Evolutionary conservation across 2,329 filamentous ascomycete species (phyloP), one percentile per base, ranked within the genome.

Genomic region (Anisogramma anomala): DNA sequence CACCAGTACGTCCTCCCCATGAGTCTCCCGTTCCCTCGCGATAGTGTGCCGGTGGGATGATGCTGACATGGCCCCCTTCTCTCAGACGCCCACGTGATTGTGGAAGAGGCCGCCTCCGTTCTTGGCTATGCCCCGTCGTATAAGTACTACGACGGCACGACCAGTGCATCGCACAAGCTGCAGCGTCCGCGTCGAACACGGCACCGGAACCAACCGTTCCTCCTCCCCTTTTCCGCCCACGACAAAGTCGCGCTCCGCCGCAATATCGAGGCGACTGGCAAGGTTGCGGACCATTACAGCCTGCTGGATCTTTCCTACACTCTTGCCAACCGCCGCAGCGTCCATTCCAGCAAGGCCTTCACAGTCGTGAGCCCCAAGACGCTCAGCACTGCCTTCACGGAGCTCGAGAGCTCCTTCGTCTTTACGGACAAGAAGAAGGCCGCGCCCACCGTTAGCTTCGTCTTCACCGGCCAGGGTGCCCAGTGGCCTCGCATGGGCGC

Each of bases 1-100:
- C 3, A 45, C 58, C 1, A 63, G 34, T 15, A 22, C 11, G n/a
- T 18, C 31, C 17, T 18, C 5, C 5, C 10, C 3, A 3, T 17
- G n/a, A n/a, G n/a, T n/a, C n/a, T n/a, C n/a, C n/a, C n/a, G n/a
- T n/a, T n/a, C n/a, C n/a, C n/a, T n/a, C n/a, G n/a, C n/a, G n/a
- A n/a, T n/a, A n/a, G n/a, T n/a, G n/a, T n/a, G n/a, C n/a, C n/a
- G n/a, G n/a, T n/a, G n/a, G n/a, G n/a, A n/a, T n/a, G n/a, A n/a
- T n/a, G n/a, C n/a, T n/a, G n/a, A n/a, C n/a, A n/a, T n/a, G n/a
- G n/a, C n/a, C n/a, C n/a, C n/a, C n/a, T n/a, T n/a, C n/a, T n/a
- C n/a, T n/a, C n/a, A n/a, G n/a, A n/a, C 6, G 14, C 31, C 4
- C 33, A 34, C 13, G 10, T 14, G 10, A 34, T 34, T 18, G 7